Evolutionary conservation across 2,329 filamentous ascomycete genomes (phyloP).

Genomic region (Didymella exigua): DNA sequence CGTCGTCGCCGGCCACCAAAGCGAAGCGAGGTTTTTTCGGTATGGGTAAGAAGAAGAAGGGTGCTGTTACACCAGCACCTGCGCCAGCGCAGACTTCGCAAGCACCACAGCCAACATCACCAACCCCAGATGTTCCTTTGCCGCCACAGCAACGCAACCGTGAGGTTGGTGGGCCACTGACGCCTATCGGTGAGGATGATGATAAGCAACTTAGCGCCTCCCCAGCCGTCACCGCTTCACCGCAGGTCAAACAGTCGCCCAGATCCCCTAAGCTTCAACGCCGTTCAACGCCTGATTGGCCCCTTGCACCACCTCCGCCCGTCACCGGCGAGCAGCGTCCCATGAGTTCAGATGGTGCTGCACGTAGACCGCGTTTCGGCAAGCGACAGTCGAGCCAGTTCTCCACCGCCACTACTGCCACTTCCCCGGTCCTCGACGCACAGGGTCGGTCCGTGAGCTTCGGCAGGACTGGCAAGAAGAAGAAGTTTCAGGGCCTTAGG

Average conservation of each 20-base stretch:
- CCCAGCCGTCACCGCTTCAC: constrained; percentile 15
- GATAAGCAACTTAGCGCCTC: constrained; percentile 26
- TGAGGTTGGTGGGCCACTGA: constrained; percentile 33
- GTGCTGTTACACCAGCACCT: constrained; percentile 32
- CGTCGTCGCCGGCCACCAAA: constrained; percentile 41
- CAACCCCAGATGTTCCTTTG: constrained; percentile 34
- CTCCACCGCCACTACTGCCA: constrained; percentile 22
- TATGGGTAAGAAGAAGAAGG: constrained; percentile 68
- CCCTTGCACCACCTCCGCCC: constrained; percentile 49
- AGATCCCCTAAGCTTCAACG: constrained; percentile 56
- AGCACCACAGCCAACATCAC: constrained; percentile 39
- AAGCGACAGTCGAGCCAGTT: constrained; percentile 31
- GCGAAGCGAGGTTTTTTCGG: constrained; percentile 53
- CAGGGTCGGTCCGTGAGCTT: constrained; percentile 30
- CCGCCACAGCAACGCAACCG: constrained; percentile 38
- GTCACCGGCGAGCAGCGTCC: constrained; percentile 35
- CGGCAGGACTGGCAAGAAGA: constrained; percentile 56
- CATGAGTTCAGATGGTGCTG: constrained; percentile 40
- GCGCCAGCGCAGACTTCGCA: background rate
- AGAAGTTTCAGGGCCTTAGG: constrained; percentile 71
- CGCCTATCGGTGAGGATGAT: constrained; percentile 44
- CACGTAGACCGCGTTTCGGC: constrained; percentile 29
- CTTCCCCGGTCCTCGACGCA: constrained; percentile 27
- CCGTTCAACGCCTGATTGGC: constrained; percentile 56
- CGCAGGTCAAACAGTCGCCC: constrained; percentile 37